Conservation (phyloP, 2,329 filamentous ascomycete species). For the Colletotrichum lini region DNA sequence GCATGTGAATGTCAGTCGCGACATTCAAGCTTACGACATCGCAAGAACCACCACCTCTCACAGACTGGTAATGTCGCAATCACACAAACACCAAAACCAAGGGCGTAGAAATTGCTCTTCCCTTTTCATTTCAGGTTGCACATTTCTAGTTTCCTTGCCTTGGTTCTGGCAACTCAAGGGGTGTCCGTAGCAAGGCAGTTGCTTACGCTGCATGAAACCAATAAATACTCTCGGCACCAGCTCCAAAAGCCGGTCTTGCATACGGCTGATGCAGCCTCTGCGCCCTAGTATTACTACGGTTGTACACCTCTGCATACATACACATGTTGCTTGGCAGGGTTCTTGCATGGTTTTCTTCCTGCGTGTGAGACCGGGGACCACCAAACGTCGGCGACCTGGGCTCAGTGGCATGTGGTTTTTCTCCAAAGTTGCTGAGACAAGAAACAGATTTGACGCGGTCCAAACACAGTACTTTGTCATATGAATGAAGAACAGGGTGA, state of each 20-base stretch:
- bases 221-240: background rate
- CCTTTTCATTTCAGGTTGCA: too few relatives aligned
- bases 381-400: background rate
- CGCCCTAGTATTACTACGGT: background rate
- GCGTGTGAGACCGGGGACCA: background rate
- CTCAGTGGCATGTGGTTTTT: background rate
- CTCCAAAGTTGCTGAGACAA: background rate
- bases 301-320: background rate
- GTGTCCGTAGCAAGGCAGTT: background rate
- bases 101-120: too few relatives aligned
- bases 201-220: background rate
- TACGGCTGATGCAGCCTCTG: background rate
- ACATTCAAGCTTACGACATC: too few relatives aligned
- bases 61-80: accelerated
- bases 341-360: background rate
- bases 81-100: accelerated
- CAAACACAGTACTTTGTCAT: background rate
- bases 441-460: background rate
- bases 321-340: background rate
- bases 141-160: accelerated
- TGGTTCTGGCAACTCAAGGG: background rate
- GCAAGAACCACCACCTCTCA: too few relatives aligned
- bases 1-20: too few relatives aligned
- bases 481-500: too few relatives aligned
- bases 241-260: background rate